Conservation (phyloP, 495 filamentous ascomycete genomes). For the Melanomma pulvis-pyrius region DNA sequence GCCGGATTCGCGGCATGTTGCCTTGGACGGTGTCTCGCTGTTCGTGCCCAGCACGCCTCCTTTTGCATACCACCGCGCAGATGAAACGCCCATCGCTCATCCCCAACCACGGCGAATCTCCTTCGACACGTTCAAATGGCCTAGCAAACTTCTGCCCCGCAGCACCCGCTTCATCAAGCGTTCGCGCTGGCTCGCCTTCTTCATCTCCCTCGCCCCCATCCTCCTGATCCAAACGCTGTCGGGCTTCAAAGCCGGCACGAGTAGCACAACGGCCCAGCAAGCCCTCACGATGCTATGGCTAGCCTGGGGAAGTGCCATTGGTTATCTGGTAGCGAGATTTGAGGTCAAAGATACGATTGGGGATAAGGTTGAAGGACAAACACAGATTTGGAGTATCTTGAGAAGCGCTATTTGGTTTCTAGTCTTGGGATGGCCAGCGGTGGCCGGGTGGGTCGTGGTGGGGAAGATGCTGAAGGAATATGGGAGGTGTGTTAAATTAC, state of each 20-base stretch:
- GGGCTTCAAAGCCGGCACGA: background rate
- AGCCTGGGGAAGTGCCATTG: slow-evolving; percentile 3
- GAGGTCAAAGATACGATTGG: slow-evolving; percentile 1
- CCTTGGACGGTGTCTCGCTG: background rate
- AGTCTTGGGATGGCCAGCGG: slow-evolving; percentile 4
- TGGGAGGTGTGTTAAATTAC: slow-evolving; percentile 8
- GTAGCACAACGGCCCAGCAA: background rate
- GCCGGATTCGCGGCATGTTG: background rate
- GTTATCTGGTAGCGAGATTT: slow-evolving; percentile 1
- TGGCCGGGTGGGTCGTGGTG: slow-evolving; percentile 11
- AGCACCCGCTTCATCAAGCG: slow-evolving; percentile 11
- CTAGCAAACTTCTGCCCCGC: background rate
- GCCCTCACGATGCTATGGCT: slow-evolving; percentile 22
- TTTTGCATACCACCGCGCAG: slow-evolving; percentile 5
- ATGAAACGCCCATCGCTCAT: background rate
- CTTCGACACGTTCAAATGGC: slow-evolving; percentile 1
- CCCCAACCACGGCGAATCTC: background rate
- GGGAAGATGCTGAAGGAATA: slow-evolving; percentile 21
- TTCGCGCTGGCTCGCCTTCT: slow-evolving; percentile 4
- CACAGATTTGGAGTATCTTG: background rate
- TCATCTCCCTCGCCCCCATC: slow-evolving; percentile 6
- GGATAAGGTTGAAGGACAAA: background rate
- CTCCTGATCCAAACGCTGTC: slow-evolving; percentile 7
- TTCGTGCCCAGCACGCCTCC: slow-evolving; percentile 1
- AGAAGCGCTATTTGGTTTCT: slow-evolving; percentile 2